Evolutionary conservation across 257 asterid species (phyloP).

Genomic region (Scutellaria minor): DNA sequence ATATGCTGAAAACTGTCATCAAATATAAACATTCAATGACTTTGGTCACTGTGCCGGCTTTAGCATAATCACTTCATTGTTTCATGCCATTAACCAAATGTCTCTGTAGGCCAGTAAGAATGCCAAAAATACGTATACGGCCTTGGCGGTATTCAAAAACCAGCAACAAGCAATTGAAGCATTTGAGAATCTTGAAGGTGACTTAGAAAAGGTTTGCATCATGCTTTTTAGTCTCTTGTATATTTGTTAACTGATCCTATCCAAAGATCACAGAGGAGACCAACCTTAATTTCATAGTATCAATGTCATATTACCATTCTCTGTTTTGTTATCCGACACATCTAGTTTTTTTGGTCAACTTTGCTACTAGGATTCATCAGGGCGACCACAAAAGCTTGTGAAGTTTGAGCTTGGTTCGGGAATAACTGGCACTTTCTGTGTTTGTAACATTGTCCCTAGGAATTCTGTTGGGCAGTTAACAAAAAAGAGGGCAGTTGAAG

Average conservation of each 20-base stretch:
- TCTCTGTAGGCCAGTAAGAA: constrained; percentile 56
- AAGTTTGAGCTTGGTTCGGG: constrained; percentile 55
- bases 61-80: not conserved
- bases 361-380: constrained; percentile 66
- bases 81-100: constrained; percentile 13
- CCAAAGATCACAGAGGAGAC: not conserved
- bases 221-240: not conserved
- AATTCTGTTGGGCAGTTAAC: constrained; percentile 22
- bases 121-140: constrained; percentile 53
- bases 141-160: constrained; percentile 61
- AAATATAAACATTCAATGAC: not conserved
- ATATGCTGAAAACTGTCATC: constrained; percentile 5
- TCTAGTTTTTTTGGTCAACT: constrained; percentile 1
- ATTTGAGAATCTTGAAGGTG: constrained; percentile 66
- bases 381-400: constrained; percentile 63
- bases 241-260: not conserved
- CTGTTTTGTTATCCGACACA: not conserved
- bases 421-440: constrained; percentile 47
- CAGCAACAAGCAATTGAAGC: constrained; percentile 70
- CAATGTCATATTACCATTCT: not conserved
- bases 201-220: constrained; percentile 56
- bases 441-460: constrained; percentile 47
- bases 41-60: not conserved
- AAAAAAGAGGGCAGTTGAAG: constrained; percentile 58
- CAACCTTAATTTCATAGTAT: not conserved